Evolutionary conservation across 129 eudicot species (phyloP).

Genomic region (Sambucus nigra): DNA sequence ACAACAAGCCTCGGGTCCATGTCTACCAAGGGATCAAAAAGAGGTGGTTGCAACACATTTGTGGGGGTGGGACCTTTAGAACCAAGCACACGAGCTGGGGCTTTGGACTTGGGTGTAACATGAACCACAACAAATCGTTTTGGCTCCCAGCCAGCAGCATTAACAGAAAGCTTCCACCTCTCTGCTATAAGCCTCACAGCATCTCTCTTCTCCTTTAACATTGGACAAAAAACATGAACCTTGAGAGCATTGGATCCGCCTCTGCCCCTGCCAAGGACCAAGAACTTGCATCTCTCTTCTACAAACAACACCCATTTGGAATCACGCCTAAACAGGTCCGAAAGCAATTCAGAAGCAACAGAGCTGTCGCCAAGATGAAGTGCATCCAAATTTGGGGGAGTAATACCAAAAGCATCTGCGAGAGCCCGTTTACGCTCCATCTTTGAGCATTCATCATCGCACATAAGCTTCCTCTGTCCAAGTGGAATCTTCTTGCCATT

Average conservation of each 20-base stretch:
- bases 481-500: slow-evolving; percentile 71
- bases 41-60: slow-evolving; percentile 31
- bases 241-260: slow-evolving; percentile 47
- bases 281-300: slow-evolving; percentile 81
- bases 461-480: slow-evolving; percentile 76
- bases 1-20: slow-evolving; percentile 94
- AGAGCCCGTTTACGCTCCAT: slow-evolving; percentile 76
- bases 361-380: slow-evolving; percentile 78
- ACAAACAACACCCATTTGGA: slow-evolving; percentile 82
- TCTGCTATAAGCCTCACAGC: slow-evolving; percentile 81
- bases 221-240: slow-evolving; percentile 84
- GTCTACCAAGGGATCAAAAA: slow-evolving; percentile 73
- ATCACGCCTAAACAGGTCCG: slow-evolving; percentile 73
- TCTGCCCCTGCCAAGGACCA: slow-evolving; percentile 75
- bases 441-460: slow-evolving; percentile 88
- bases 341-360: slow-evolving; percentile 48
- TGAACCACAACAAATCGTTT: slow-evolving; percentile 72
- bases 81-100: slow-evolving; percentile 78
- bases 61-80: slow-evolving; percentile 39
- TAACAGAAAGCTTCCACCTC: slow-evolving; percentile 78
- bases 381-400: slow-evolving; percentile 54
- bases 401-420: slow-evolving; percentile 87
- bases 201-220: slow-evolving; percentile 82
- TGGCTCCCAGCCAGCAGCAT: slow-evolving; percentile 96
- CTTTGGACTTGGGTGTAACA: slow-evolving; percentile 73